Evolutionary conservation across 208 protist genomes (phyloP), one percentile per base, ranked within the genome.

Genomic region (Trypanosoma congolense): DNA sequence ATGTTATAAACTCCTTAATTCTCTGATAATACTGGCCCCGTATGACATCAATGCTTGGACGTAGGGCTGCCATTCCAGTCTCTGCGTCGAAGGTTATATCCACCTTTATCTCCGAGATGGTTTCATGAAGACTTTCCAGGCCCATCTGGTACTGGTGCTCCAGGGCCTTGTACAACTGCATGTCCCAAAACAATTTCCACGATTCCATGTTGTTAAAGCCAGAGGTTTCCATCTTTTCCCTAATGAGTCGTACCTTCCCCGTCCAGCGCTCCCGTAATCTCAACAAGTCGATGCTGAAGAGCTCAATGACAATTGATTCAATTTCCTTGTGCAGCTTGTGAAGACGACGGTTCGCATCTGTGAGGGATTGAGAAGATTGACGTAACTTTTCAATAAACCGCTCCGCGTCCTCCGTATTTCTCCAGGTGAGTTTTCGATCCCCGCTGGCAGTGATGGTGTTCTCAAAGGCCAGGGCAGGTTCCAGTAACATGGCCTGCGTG

Each of bases 161-260:
- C 64, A 99, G 83, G 19, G 87, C 96, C 70, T 98, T 99, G 90
- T 97, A 99, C 0, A 99, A 52, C 68, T 99, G 96, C 80, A 96
- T 83, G 73, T 99, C 96, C 97, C 96, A 98, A 76, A 98, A 97
- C 22, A 75, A 52, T 53, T 84, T 90, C 97, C 97, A 99, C 61
- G 76, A 46, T 9, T 87, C 75, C 69, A 96, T 97, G 67, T 92
- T 89, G 24, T 83, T 65, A 61, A 96, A 97, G 29, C 86, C 87
- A 30, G 77, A 74, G 14, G 55, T 61, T 50, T 88, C 84, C 28
- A 97, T 94, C 56, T 93, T 92, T 36, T 89, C 77, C 19, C 89
- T 76, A 25, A 98, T 92, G 25, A 73, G 38, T 10, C 75, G 77
- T 35, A 98, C 74, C 51, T 86, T 90, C 12, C 70, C 76, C 63